Percentiles rank a stretch among this genome's conserved stretches.
These are phyloP conservation scores for Termitomyces sp. DNA, from an alignment of 768 basidiomycete species.

Conservation along the genomic window DNA sequence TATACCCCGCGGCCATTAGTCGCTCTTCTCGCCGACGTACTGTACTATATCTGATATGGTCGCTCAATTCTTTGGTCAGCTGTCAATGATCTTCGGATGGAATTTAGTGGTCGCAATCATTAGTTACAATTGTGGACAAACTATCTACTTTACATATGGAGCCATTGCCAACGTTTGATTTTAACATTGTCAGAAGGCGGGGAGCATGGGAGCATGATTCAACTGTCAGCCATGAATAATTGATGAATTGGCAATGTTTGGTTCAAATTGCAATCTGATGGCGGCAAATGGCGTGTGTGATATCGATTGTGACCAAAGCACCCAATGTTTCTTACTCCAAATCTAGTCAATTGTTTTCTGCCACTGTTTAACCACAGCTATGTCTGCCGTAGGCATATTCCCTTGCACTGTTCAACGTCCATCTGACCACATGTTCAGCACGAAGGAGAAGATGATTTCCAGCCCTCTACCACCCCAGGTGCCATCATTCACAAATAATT, in stretches of 20 bases:
- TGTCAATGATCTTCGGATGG: conserved; percentile 14
- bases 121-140: conserved; percentile 11
- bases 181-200: not conserved
- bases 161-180: not conserved
- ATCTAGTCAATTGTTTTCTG: conserved; percentile 14
- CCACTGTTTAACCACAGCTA: conserved; percentile 24
- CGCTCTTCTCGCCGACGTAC: not conserved
- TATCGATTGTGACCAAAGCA: conserved; percentile 48
- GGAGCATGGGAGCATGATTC: no score
- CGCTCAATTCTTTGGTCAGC: conserved; percentile 10
- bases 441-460: conserved; percentile 69
- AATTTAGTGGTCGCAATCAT: conserved; percentile 7
- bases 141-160: conserved; percentile 1
- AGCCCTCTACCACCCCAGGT: conserved; percentile 68
- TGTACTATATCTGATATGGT: conserved; percentile 9
- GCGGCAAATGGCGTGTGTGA: conserved; percentile 60
- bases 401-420: not conserved
- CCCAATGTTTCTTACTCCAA: not conserved
- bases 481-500: conserved; percentile 4
- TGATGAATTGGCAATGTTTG: no score
- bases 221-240: no score
- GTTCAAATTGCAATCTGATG: conserved; percentile 5
- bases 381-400: conserved; percentile 44
- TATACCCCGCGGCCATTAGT: conserved; percentile 8
- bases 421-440: conserved; percentile 23